A percentile compares a stretch with the other conserved stretches of the same genome.
These are phyloP conservation scores for Candida tetrigidarum DNA, from an alignment of 1,139 yeast genomes.

Conservation along the genomic window DNA sequence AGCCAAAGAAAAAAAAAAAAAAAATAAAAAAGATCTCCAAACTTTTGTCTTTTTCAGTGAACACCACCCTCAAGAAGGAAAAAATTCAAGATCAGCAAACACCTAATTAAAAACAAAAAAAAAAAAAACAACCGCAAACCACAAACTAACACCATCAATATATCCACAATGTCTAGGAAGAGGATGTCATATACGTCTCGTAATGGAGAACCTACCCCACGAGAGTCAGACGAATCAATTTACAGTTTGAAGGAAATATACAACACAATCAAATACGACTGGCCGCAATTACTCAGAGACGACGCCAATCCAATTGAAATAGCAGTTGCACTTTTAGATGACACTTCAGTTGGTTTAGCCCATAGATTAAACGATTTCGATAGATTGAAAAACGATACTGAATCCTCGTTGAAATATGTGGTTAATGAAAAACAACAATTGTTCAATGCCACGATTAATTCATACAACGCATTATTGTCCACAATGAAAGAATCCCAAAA, in stretches of 20 bases:
- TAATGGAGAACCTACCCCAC: slow-evolving; percentile 8
- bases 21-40: background rate
- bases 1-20: background rate
- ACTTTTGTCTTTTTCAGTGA: background rate
- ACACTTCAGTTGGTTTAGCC: slow-evolving; percentile 87
- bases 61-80: background rate
- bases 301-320: slow-evolving; percentile 79
- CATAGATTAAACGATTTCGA: slow-evolving; percentile 65
- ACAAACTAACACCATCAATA: too few relatives aligned
- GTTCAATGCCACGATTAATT: slow-evolving; percentile 81
- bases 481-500: slow-evolving; percentile 61
- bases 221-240: slow-evolving; percentile 31
- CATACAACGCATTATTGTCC: slow-evolving; percentile 65
- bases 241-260: slow-evolving; percentile 41
- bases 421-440: slow-evolving; percentile 86
- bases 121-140: background rate
- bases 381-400: slow-evolving; percentile 56
- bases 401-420: slow-evolving; percentile 62
- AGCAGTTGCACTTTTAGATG: slow-evolving; percentile 81
- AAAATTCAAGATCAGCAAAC: background rate
- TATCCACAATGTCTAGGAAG: slow-evolving; percentile 13
- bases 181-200: slow-evolving; percentile 17
- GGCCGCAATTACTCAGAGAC: slow-evolving; percentile 44
- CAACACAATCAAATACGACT: slow-evolving; percentile 45
- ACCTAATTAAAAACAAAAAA: background rate